A percentile compares a stretch with the other conserved stretches of the same genome.
Conservation (phyloP, 345 rosid species). For the Euphorbia peplus region DNA sequence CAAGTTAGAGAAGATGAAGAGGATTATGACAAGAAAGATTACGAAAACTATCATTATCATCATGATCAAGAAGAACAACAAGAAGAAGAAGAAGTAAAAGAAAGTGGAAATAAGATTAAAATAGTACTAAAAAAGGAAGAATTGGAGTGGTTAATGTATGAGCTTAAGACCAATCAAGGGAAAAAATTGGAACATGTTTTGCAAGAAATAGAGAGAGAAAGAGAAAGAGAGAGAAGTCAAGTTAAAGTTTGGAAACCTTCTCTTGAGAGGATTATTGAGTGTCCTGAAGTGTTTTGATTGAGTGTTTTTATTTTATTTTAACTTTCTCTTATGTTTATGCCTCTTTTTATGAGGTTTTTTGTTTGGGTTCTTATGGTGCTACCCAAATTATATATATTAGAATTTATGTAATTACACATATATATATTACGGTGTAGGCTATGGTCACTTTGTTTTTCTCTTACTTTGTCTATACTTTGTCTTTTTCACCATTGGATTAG, state of each 20-base stretch:
- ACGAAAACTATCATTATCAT: not conserved
- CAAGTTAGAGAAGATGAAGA: not conserved
- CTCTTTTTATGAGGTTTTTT: slow-evolving; percentile 7
- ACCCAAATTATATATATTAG: not conserved
- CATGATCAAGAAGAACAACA: not conserved
- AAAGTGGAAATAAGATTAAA: slow-evolving; percentile 56
- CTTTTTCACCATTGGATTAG: no score
- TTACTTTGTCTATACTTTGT: no score
- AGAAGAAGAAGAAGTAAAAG: not conserved
- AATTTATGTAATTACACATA: not conserved
- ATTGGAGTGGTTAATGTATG: slow-evolving; percentile 54
- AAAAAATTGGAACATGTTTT: slow-evolving; percentile 43
- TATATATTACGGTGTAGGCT: no score
- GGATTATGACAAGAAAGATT: slow-evolving; percentile 10
- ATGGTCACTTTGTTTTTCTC: no score
- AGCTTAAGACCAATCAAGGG: slow-evolving; percentile 28
- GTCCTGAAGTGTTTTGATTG: slow-evolving; percentile 35
- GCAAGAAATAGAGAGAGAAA: slow-evolving; percentile 37
- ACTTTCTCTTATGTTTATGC: not conserved
- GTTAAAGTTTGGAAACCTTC: slow-evolving; percentile 60
- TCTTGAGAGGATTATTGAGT: slow-evolving; percentile 55
- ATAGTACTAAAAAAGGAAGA: slow-evolving; percentile 73
- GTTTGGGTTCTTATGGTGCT: not conserved
- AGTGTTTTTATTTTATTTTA: not conserved
- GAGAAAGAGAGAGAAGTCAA: slow-evolving; percentile 30